Evolutionary conservation across 306 rosid genomes (phyloP).

Genomic region (Lithocarpus polystachyus): DNA sequence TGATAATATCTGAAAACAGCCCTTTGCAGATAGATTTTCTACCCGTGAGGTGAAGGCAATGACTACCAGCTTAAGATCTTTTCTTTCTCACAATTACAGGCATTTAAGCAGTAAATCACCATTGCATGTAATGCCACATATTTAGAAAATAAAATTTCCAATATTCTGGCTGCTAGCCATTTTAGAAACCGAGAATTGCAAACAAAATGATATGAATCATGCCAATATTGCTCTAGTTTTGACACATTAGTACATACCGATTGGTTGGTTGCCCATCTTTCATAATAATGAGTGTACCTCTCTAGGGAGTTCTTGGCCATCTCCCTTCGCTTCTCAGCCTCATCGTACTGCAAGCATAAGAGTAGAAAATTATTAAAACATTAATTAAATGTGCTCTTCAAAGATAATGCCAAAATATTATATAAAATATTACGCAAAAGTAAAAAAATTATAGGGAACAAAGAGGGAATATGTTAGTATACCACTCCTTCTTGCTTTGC

Average conservation of each 20-base stretch:
- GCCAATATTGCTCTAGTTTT: neutral
- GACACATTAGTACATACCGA: slow-evolving; percentile 36
- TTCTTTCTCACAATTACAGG: neutral
- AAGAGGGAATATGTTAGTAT: slow-evolving; percentile 1
- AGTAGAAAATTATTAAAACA: neutral
- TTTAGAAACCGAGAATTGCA: neutral
- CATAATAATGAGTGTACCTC: slow-evolving; percentile 51
- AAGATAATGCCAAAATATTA: neutral
- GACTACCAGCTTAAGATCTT: neutral
- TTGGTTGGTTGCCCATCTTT: slow-evolving; percentile 65
- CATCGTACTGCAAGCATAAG: slow-evolving; percentile 32
- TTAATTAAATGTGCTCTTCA: neutral
- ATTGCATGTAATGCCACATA: too few relatives aligned
- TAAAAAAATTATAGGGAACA: neutral
- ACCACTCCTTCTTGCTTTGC: slow-evolving; percentile 94
- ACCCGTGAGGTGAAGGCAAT: neutral
- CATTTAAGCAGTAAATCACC: too few relatives aligned
- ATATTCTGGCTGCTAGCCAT: neutral
- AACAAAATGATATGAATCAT: neutral
- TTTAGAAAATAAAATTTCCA: neutral
- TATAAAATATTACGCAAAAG: neutral
- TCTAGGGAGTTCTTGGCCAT: slow-evolving; percentile 45
- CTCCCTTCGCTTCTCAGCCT: slow-evolving; percentile 36
- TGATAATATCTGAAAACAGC: neutral
- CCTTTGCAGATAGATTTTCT: neutral